These are phyloP conservation scores for Leptographium wingfieldii DNA, from an alignment of 2,329 filamentous ascomycete species.

Conservation along the genomic window DNA sequence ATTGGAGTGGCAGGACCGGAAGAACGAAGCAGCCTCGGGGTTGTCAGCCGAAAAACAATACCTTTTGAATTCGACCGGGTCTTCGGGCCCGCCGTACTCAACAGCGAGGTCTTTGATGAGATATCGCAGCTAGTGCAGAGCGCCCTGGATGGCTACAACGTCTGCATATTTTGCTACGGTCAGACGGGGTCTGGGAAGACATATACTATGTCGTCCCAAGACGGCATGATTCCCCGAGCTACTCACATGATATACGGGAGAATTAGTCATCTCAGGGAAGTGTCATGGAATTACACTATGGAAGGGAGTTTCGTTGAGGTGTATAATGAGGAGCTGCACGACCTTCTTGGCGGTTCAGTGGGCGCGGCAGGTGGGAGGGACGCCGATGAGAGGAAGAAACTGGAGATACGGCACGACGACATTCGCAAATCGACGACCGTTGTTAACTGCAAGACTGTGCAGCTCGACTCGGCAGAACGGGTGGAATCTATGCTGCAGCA, in stretches of 20 bases:
- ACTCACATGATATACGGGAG: slow-evolving; percentile 90
- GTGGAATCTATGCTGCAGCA: slow-evolving; percentile 70
- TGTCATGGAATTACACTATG: slow-evolving; percentile 91
- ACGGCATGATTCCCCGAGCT: slow-evolving; percentile 92
- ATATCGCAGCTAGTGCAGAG: slow-evolving; percentile 96
- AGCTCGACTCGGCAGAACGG: slow-evolving; percentile 64
- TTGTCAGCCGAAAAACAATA: slow-evolving; percentile 63
- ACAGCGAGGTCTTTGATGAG: slow-evolving; percentile 83
- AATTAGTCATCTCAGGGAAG: slow-evolving; percentile 68
- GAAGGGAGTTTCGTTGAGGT: slow-evolving; percentile 94
- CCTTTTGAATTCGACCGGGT: slow-evolving; percentile 89
- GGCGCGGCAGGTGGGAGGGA: slow-evolving; percentile 32
- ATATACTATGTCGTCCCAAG: slow-evolving; percentile 79
- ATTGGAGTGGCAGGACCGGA: slow-evolving; percentile 74
- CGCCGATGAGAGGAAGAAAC: slow-evolving; percentile 65
- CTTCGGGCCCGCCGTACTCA: slow-evolving; percentile 65
- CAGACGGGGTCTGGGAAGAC: slow-evolving; percentile 97
- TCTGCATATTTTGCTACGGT: slow-evolving; percentile 97
- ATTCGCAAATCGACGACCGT: slow-evolving; percentile 70
- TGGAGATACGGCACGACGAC: slow-evolving; percentile 81
- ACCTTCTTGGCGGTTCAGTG: slow-evolving; percentile 51
- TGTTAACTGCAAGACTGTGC: slow-evolving; percentile 64
- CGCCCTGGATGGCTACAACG: slow-evolving; percentile 93
- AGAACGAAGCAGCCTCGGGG: slow-evolving; percentile 68
- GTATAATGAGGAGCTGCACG: slow-evolving; percentile 95